These are phyloP conservation scores for Rhizopogon salebrosus DNA, from an alignment of 768 basidiomycete genomes.

Conservation along the genomic window DNA sequence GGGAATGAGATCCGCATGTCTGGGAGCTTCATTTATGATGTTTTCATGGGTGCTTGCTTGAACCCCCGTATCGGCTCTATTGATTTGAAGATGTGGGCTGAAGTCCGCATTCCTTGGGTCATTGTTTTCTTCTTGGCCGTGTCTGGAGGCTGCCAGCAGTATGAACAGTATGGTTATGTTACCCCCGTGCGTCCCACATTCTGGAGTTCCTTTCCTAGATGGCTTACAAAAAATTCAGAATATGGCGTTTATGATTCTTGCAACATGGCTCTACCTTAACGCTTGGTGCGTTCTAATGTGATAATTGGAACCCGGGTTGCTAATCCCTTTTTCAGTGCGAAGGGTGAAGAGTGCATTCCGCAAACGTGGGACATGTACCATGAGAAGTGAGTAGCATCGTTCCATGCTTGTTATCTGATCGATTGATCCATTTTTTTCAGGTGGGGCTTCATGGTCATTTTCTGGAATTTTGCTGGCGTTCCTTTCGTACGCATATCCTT, in stretches of 20 bases:
- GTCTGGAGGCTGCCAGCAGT: constrained; percentile 93
- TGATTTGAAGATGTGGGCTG: constrained; percentile 98
- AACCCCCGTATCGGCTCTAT: constrained; percentile 90
- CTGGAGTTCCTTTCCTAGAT: background rate
- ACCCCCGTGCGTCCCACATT: constrained; percentile 60
- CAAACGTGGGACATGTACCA: constrained; percentile 99
- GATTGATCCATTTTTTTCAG: constrained; percentile 22
- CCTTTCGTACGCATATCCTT: constrained; percentile 65
- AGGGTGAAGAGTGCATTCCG: constrained; percentile 92
- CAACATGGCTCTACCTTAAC: constrained; percentile 94
- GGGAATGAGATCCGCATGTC: constrained; percentile 89
- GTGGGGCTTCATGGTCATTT: constrained; percentile 97
- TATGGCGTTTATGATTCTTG: constrained; percentile 94
- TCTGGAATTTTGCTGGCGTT: constrained; percentile 95
- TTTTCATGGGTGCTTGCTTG: constrained; percentile 93
- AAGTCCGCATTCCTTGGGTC: constrained; percentile 96
- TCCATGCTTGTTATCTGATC: background rate
- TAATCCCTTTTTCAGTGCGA: constrained; percentile 46
- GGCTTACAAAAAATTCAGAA: constrained; percentile 48
- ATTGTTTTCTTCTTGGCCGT: constrained; percentile 91
- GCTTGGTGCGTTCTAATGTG: constrained; percentile 57
- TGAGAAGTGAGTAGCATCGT: constrained; percentile 62
- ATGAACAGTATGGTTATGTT: constrained; percentile 86
- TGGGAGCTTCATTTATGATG: constrained; percentile 91
- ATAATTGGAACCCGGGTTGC: background rate